These are phyloP conservation scores for Boletellus ananas DNA, from an alignment of 768 basidiomycete species.

Conservation along the genomic window DNA sequence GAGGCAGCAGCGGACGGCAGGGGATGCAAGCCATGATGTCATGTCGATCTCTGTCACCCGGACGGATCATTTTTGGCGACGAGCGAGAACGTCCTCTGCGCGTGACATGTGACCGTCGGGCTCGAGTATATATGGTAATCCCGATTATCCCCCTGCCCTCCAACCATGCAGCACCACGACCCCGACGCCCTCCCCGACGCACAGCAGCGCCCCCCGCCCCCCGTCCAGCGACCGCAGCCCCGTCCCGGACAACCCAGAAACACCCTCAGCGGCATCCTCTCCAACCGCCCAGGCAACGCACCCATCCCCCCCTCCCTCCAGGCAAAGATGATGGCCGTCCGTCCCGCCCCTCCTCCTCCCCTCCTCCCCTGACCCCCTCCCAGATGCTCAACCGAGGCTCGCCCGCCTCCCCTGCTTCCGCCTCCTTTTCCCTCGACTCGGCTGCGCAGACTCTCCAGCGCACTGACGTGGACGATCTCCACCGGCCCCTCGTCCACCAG, in stretches of 20 bases:
- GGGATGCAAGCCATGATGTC: too few relatives aligned
- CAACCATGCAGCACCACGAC: conserved; percentile 24
- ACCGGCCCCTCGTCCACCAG: conserved; percentile 31
- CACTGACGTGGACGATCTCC: conserved; percentile 27
- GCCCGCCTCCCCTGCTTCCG: conserved; percentile 21
- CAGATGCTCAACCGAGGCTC: conserved; percentile 48
- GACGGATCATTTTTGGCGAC: conserved; percentile 6
- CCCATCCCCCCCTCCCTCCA: conserved; percentile 88
- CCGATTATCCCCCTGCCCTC: conserved; percentile 29
- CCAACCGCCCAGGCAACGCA: conserved; percentile 43
- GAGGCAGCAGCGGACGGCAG: neutral
- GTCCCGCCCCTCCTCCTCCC: conserved; percentile 40
- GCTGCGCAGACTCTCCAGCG: conserved; percentile 40
- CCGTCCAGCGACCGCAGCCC: neutral
- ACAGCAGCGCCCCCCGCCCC: neutral
- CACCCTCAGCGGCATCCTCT: conserved; percentile 41
- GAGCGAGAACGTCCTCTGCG: too few relatives aligned
- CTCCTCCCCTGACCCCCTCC: conserved; percentile 2
- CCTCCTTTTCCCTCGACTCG: conserved; percentile 37
- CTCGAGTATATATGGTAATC: conserved; percentile 33
- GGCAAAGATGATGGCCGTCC: conserved; percentile 89
- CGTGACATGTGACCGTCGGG: conserved; percentile 20
- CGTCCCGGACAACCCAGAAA: conserved; percentile 20
- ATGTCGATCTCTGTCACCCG: conserved; percentile 4
- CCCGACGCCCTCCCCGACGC: neutral